These are phyloP conservation scores for Castanea crenata DNA, from an alignment of 306 rosid species.

Conservation along the genomic window DNA sequence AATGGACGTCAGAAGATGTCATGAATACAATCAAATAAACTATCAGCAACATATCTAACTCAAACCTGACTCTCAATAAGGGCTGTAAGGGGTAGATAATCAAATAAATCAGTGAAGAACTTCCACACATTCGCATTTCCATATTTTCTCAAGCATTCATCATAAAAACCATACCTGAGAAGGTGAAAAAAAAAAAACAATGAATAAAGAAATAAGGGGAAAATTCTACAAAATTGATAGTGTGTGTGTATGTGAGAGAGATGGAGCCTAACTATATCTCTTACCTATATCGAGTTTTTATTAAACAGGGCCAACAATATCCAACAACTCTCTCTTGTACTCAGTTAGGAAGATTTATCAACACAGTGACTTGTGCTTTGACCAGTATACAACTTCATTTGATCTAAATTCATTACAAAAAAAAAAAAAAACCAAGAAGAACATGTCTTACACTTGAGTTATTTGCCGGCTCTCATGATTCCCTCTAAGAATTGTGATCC, in stretches of 20 bases:
- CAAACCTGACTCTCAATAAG: conserved; percentile 98
- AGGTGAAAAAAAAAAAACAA: conserved; percentile 17
- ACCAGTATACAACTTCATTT: not conserved
- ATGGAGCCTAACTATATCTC: not conserved
- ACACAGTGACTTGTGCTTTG: conserved; percentile 10
- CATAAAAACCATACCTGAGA: conserved; percentile 98
- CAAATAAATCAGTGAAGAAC: conserved; percentile 86
- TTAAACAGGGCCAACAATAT: not conserved
- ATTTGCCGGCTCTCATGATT: conserved; percentile 98
- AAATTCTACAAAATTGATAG: conserved; percentile 3
- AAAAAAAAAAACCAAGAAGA: not conserved
- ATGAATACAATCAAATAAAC: conserved; percentile 7
- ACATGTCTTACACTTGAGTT: conserved; percentile 89
- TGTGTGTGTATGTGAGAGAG: not conserved
- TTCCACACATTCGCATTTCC: conserved; percentile 99
- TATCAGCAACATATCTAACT: conserved; percentile 19
- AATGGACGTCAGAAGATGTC: conserved; percentile 25
- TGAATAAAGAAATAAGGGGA: conserved; percentile 17
- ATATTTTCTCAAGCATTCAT: conserved; percentile 95
- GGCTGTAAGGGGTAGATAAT: conserved; percentile 95
- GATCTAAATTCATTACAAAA: not conserved
- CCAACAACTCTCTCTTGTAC: not conserved
- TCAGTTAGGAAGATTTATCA: conserved; percentile 6
- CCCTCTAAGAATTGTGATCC: conserved; percentile 97
- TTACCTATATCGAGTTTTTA: not conserved